These are phyloP conservation scores for Fusarium camptoceras DNA, from an alignment of 2,329 filamentous ascomycete species.

Conservation along the genomic window DNA sequence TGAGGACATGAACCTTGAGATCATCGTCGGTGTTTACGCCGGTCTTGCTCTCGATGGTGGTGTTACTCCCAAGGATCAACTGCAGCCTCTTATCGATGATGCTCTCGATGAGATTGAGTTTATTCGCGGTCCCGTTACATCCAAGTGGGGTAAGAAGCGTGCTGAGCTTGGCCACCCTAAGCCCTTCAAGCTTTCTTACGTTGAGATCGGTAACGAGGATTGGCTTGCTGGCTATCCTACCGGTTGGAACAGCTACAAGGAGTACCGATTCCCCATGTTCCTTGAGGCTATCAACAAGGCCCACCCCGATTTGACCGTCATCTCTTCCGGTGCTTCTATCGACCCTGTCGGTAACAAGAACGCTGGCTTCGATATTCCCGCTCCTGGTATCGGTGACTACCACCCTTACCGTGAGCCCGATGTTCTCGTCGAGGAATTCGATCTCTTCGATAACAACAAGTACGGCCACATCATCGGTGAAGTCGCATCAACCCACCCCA, in stretches of 20 bases:
- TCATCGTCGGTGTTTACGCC: constrained; percentile 68
- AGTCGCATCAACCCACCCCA: constrained; percentile 63
- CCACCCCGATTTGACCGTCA: constrained; percentile 69
- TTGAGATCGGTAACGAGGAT: constrained; percentile 78
- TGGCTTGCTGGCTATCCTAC: constrained; percentile 64
- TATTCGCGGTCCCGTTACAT: constrained; percentile 64
- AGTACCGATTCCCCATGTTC: constrained; percentile 70
- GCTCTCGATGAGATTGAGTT: constrained; percentile 74
- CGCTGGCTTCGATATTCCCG: constrained; percentile 54
- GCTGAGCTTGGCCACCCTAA: constrained; percentile 70
- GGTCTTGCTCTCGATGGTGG: constrained; percentile 68
- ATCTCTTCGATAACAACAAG: constrained; percentile 63
- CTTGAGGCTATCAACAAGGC: constrained; percentile 67
- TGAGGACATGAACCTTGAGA: constrained; percentile 68
- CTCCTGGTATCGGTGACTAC: constrained; percentile 60
- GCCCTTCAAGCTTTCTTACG: constrained; percentile 69
- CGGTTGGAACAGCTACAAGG: constrained; percentile 61
- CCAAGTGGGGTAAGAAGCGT: constrained; percentile 68
- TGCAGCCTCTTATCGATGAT: constrained; percentile 68
- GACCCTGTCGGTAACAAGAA: constrained; percentile 48
- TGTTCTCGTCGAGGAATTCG: constrained; percentile 61
- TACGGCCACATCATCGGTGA: constrained; percentile 59
- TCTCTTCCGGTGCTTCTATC: constrained; percentile 60
- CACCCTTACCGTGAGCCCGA: constrained; percentile 65
- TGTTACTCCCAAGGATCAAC: constrained; percentile 61